Evolutionary conservation across 768 basidiomycete genomes (phyloP).

Genomic region (Glaciozyma martinii): DNA sequence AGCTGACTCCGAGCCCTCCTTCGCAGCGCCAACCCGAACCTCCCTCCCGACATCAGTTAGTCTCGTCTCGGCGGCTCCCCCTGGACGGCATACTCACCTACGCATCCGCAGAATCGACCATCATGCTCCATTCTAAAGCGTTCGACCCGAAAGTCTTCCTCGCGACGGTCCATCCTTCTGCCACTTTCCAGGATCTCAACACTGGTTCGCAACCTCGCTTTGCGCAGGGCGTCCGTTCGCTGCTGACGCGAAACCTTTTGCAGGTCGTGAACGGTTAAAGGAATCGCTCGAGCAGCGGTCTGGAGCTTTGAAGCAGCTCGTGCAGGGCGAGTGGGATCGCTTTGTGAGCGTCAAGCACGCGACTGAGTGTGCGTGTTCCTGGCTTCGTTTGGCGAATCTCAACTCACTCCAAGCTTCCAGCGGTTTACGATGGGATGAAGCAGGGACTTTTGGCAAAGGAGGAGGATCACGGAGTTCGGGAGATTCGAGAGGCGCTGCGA

Average conservation of each 20-base stretch:
- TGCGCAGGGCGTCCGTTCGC: rapidly evolving
- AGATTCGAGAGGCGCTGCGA: conserved; percentile 74
- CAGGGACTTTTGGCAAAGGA: conserved; percentile 68
- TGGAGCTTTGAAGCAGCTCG: conserved; percentile 85
- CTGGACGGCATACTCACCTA: conserved; percentile 36
- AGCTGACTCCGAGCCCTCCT: conserved; percentile 14
- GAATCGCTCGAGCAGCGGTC: conserved; percentile 79
- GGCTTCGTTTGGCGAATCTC: not conserved
- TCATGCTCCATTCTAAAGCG: conserved; percentile 79
- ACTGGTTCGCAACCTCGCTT: conserved; percentile 49
- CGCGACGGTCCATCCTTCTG: conserved; percentile 83
- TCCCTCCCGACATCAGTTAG: conserved; percentile 51
- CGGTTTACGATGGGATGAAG: conserved; percentile 83
- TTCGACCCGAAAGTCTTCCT: conserved; percentile 94
- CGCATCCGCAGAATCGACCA: conserved; percentile 49
- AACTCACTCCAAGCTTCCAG: conserved; percentile 42
- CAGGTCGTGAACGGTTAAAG: conserved; percentile 21
- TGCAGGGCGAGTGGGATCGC: conserved; percentile 95
- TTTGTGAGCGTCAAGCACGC: conserved; percentile 96
- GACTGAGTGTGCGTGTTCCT: conserved; percentile 62
- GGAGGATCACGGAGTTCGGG: conserved; percentile 72
- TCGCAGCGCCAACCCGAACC: conserved; percentile 50
- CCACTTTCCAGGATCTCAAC: conserved; percentile 83
- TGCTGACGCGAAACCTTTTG: not conserved
- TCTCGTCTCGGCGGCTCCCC: conserved; percentile 9